Percentiles rank a stretch among this genome's conserved stretches.
Evolutionary conservation across 2,329 filamentous ascomycete genomes (phyloP).

Genomic region (Phialophora chinensis): DNA sequence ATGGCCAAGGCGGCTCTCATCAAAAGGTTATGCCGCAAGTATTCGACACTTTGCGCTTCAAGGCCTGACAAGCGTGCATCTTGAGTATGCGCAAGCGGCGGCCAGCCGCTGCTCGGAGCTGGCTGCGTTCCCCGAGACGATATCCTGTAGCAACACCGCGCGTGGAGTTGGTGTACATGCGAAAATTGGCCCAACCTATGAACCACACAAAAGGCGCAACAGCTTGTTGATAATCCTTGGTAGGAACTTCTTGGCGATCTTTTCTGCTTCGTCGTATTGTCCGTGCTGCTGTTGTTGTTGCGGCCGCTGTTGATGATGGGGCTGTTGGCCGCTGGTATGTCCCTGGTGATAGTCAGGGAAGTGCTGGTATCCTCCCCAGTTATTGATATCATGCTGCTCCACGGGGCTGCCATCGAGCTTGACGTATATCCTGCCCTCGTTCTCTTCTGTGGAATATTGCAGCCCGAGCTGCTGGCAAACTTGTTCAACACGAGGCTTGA

Average conservation of each 20-base stretch:
- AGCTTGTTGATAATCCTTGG: slow-evolving; percentile 68
- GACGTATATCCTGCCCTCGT: slow-evolving; percentile 86
- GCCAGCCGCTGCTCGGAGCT: neutral
- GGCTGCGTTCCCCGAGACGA: neutral
- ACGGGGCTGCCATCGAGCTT: slow-evolving; percentile 78
- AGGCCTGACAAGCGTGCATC: neutral
- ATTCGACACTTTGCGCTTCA: neutral
- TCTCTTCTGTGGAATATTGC: slow-evolving; percentile 83
- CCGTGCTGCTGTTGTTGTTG: slow-evolving; percentile 36
- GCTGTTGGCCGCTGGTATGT: slow-evolving; percentile 45
- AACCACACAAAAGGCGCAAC: slow-evolving; percentile 28
- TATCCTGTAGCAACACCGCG: neutral
- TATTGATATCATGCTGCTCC: slow-evolving; percentile 41
- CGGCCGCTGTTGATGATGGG: slow-evolving; percentile 41
- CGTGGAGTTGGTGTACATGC: neutral
- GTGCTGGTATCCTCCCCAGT: slow-evolving; percentile 35
- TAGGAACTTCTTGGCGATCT: slow-evolving; percentile 66
- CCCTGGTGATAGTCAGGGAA: slow-evolving; percentile 54
- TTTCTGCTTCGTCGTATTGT: slow-evolving; percentile 63
- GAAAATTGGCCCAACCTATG: neutral
- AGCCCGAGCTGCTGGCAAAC: slow-evolving; percentile 83
- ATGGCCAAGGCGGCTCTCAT: neutral
- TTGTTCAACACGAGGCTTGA: slow-evolving; percentile 92
- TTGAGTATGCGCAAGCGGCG: neutral
- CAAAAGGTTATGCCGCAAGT: neutral